Conservation (phyloP, 495 filamentous ascomycete genomes). For the Arthonia radiata region DNA sequence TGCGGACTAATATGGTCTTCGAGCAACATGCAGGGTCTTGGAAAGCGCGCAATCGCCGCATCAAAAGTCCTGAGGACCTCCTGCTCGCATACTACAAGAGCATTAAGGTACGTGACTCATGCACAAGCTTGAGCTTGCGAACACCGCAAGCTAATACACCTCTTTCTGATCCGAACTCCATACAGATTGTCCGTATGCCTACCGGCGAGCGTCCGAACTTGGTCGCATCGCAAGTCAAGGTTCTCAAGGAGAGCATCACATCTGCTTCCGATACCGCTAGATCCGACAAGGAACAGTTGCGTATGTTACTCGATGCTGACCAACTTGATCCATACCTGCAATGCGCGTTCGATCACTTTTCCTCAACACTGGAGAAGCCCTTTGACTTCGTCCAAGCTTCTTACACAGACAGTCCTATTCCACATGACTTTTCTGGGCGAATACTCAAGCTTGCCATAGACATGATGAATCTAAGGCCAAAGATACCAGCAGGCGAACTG, state of each 20-base stretch:
- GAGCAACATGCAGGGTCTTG: constrained; percentile 1
- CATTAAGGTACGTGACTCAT: no score
- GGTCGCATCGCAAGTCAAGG: constrained; percentile 6
- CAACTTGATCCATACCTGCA: constrained; percentile 14
- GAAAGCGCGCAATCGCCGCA: constrained; percentile 3
- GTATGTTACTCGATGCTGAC: constrained; percentile 14
- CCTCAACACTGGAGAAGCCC: constrained; percentile 10
- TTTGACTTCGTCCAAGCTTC: constrained; percentile 19
- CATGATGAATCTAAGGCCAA: constrained; percentile 3
- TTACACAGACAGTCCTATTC: constrained; percentile 15
- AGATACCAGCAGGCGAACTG: constrained; percentile 2
- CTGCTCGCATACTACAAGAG: no score
- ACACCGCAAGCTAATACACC: no score
- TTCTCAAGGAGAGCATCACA: constrained; percentile 6
- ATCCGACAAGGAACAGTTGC: constrained; percentile 4
- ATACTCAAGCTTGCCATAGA: constrained; percentile 11
- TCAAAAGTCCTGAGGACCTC: constrained; percentile 5
- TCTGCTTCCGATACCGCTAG: constrained; percentile 3
- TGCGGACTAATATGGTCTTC: constrained; percentile 4
- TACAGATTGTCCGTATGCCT: constrained; percentile 11
- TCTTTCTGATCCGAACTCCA: constrained; percentile 14
- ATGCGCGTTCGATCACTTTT: constrained; percentile 15
- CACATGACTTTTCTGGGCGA: constrained; percentile 12
- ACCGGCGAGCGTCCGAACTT: constrained; percentile 3
- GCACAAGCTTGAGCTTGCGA: no score